Percentiles rank a stretch among this genome's conserved stretches.
Evolutionary conservation across 768 basidiomycete genomes (phyloP).

Genomic region (Tulasnella sp.): DNA sequence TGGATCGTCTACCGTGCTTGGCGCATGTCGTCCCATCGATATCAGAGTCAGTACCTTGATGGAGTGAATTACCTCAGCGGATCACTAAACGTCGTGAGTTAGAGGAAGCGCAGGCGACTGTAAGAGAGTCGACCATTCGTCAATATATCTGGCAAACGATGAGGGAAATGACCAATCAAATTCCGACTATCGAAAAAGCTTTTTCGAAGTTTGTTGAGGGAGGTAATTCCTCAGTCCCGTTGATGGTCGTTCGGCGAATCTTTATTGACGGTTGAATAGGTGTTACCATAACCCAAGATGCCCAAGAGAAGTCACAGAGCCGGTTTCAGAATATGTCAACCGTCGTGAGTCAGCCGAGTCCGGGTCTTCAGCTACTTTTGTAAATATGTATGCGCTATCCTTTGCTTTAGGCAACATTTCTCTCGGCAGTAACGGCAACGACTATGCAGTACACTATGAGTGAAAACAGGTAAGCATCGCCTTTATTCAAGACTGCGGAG

Average conservation of each 20-base stretch:
- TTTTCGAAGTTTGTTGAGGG: conserved; percentile 67
- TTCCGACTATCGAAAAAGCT: conserved; percentile 53
- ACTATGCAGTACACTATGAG: neutral
- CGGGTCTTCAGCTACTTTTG: neutral
- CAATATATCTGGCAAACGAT: neutral
- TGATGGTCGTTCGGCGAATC: neutral
- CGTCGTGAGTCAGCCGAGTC: neutral
- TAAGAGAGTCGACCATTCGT: neutral
- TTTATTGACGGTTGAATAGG: conserved; percentile 29
- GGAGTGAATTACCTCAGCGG: conserved; percentile 36
- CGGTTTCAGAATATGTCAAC: conserved; percentile 11
- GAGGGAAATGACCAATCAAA: conserved; percentile 47
- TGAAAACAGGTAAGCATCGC: neutral
- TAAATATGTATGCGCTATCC: neutral
- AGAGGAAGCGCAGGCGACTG: no score
- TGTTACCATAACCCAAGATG: conserved; percentile 53
- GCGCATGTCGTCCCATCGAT: conserved; percentile 45
- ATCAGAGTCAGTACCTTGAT: conserved; percentile 15
- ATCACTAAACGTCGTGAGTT: conserved; percentile 50
- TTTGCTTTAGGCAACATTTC: neutral
- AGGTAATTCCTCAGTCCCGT: conserved; percentile 28
- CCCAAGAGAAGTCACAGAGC: neutral
- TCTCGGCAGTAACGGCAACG: neutral
- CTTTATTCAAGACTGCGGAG: neutral
- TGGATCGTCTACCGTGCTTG: conserved; percentile 71